Evolutionary conservation across 495 filamentous ascomycete genomes (phyloP), one percentile per base, ranked within the genome.

Genomic region (Pseudotulostoma volvatum): DNA sequence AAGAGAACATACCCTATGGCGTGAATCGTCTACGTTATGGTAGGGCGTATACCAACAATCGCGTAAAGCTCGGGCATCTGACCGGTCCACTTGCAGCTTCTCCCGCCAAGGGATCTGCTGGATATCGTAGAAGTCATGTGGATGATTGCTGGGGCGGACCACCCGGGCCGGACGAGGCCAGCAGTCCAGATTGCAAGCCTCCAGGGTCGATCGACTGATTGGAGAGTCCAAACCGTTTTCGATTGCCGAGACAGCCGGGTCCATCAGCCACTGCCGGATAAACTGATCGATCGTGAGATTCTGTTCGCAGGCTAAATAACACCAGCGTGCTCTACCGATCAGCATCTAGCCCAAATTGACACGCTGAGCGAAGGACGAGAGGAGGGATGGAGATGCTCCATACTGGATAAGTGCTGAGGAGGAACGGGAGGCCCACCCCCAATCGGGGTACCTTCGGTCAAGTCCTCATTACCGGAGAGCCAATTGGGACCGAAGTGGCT

Each of bases 91-190:
- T 3, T 73, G 74, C 3, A 87, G 46, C 1, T 63, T 61, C 7
- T 68, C 63, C 74, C 46, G 48, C 63, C 85, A 93, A 34, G 80
- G 64, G 30, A 93, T 79, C 36, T 84, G 81, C 51, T 93, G 84
- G 18, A 84, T 54, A 51, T 93, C 85, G 46, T 61, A 81, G 14
- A 53, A 50, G 30, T 80, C 76, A 15, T 65, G 54, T 42, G 78
- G 71, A 3, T 50, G 40, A n/a, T 38, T 44, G 8, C 32, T 23
- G 1, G 61, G 61, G 5, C 63, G 51, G 9, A 56, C 47, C 20
- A 66, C 56, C 45, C 61, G 56, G 2, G 41, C 44, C 9, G 66
- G 71, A 13, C 61, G 64, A 20, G 41, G 42, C 55, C 60, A 64
- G 28, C 44, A 39, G 18, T 58, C 47, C 32, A 64, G 51, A 19